These are phyloP conservation scores for Chytriomyces sp. DNA, from an alignment of 192 early-diverging fungal species.

Conservation along the genomic window DNA sequence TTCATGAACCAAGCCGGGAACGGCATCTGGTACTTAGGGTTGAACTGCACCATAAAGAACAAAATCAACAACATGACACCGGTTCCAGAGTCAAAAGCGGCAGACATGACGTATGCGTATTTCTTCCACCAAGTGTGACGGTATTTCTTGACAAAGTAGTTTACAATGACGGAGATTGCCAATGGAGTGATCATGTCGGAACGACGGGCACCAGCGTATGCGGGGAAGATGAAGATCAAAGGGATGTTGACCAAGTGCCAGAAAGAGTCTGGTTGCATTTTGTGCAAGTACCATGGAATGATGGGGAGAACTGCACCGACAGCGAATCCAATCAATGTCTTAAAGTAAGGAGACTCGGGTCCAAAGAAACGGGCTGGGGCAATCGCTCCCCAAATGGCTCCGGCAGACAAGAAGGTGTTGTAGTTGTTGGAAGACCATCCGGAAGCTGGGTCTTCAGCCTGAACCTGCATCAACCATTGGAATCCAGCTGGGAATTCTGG, in stretches of 20 bases:
- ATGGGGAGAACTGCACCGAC: constrained; percentile 40
- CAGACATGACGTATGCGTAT: constrained; percentile 73
- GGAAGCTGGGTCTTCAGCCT: no score
- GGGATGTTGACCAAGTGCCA: constrained; percentile 37
- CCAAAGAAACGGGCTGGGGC: constrained; percentile 66
- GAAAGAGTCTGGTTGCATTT: constrained; percentile 24
- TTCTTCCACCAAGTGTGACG: constrained; percentile 57
- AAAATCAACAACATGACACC: constrained; percentile 38
- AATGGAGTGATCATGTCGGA: not conserved
- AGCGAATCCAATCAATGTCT: constrained; percentile 10
- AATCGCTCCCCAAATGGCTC: constrained; percentile 74
- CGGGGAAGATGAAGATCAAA: not conserved
- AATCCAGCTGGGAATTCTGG: constrained; percentile 24
- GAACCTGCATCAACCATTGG: not conserved
- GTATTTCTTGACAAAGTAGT: constrained; percentile 16
- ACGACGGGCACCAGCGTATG: not conserved
- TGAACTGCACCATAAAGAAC: constrained; percentile 26
- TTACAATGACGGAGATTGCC: not conserved
- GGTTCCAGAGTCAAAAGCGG: constrained; percentile 62
- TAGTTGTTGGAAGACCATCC: constrained; percentile 37
- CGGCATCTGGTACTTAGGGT: not conserved
- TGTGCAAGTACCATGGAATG: constrained; percentile 38
- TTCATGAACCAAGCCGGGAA: not conserved
- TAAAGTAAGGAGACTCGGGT: constrained; percentile 22
- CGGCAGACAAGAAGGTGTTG: constrained; percentile 65